Evolutionary conservation across 352 stramenopile species (phyloP), one percentile per base, ranked within the genome.

Genomic region (Phytophthora cajani): DNA sequence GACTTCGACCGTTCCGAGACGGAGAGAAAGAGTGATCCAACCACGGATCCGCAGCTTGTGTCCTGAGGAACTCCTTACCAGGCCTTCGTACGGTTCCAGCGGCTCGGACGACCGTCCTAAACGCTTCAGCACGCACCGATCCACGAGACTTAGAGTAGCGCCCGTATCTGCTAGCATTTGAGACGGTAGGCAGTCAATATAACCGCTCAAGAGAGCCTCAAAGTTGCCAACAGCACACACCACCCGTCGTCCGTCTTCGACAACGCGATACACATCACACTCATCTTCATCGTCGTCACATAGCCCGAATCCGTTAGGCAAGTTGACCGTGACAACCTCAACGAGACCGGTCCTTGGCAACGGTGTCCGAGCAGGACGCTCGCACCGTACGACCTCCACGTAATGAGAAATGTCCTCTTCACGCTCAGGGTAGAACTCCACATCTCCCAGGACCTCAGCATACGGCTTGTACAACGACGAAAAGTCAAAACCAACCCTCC

Each of bases 371-470:
- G 10, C 19, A 1, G 32, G 17, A 47, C 27, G 33, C 12, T 40
- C 32, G 44, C n/a, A 2, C n/a, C n/a, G n/a, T 6, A 50, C 12
- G n/a, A 61, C 32, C 2, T 50, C 5, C 0, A 61, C 33, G 9
- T 42, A 61, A 23, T 61, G 54, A 3, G 32, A 61, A 25, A 50
- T 32, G n/a, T 61, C 33, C 10, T 61, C 54, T 7, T 50, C 32
- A n/a, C 36, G n/a, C 8, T 60, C 33, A 19, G 54, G 54, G 19
- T 16, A 38, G 12, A 49, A n/a, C 32, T 32, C 19, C 7, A n/a
- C 8, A 0, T n/a, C 9, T 6, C 9, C 30, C 36, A 60, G 3
- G 2, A 23, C 54, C 33, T 50, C 54, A 14, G 30, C n/a, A 38
- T 32, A 49, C 10, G 44, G n/a, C n/a, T 51, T 51, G 11, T 51